phyloP scores from a whole-genome alignment of 306 rosid species.

The Castanea sativa region DNA sequence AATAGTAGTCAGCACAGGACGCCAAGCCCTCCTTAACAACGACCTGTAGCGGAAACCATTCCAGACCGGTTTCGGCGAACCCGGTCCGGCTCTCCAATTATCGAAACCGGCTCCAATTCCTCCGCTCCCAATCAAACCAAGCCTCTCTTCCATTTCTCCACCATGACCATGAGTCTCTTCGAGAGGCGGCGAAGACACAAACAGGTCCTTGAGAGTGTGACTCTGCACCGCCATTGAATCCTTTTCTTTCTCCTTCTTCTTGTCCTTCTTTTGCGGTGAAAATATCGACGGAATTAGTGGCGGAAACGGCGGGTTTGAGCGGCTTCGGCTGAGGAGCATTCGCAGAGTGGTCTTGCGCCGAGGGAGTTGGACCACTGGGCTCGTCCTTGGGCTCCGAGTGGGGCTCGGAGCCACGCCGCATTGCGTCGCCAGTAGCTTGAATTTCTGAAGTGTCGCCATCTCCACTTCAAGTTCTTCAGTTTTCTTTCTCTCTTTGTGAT shows the following conservation, averaged over 20 bases:
- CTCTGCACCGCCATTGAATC: slow-evolving; percentile 34
- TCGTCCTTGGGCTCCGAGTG: slow-evolving; percentile 70
- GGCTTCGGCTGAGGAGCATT: slow-evolving; percentile 57
- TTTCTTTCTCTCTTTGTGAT: background rate
- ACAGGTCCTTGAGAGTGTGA: slow-evolving; percentile 62
- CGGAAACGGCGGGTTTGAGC: slow-evolving; percentile 33
- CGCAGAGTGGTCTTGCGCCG: slow-evolving; percentile 68
- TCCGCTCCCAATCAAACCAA: slow-evolving; percentile 1
- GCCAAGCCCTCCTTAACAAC: slow-evolving; percentile 70
- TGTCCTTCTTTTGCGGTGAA: slow-evolving; percentile 19
- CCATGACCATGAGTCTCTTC: slow-evolving; percentile 18
- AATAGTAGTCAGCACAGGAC: slow-evolving; percentile 69
- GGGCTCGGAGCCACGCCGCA: slow-evolving; percentile 78
- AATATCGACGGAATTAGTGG: slow-evolving; percentile 15
- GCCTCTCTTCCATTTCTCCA: background rate
- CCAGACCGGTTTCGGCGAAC: slow-evolving; percentile 59
- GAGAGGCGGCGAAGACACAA: slow-evolving; percentile 61
- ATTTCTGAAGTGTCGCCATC: slow-evolving; percentile 77
- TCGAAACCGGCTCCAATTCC: slow-evolving; percentile 23
- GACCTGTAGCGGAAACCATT: slow-evolving; percentile 65
- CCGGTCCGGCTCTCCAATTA: slow-evolving; percentile 30
- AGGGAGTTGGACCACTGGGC: slow-evolving; percentile 67
- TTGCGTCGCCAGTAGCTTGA: slow-evolving; percentile 71
- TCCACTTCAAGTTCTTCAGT: slow-evolving; percentile 7
- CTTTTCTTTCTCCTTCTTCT: slow-evolving; percentile 11